A percentile compares a stretch with the other conserved stretches of the same genome.
Conservation (phyloP, 2,329 filamentous ascomycete species). For the Ceratocystis eucalypticola region DNA sequence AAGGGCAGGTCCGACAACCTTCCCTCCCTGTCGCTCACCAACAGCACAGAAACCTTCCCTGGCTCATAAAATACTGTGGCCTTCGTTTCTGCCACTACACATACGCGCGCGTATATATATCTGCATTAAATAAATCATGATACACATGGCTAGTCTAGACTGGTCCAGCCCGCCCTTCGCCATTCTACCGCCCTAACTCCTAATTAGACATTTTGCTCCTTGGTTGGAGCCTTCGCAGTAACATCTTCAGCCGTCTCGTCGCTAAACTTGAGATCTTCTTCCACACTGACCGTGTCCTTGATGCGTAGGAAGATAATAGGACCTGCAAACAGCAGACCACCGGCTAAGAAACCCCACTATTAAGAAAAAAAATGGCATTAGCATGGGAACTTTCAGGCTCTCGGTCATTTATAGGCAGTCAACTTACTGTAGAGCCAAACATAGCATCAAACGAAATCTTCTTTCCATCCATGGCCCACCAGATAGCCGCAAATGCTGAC, state of each 20-base stretch:
- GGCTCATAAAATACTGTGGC: too few relatives aligned
- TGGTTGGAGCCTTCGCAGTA: constrained; percentile 20
- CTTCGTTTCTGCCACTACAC: too few relatives aligned
- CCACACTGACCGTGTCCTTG: constrained; percentile 64
- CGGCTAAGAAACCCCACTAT: constrained; percentile 58
- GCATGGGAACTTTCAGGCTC: not conserved
- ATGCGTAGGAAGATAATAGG: constrained; percentile 71
- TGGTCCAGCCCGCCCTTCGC: not conserved
- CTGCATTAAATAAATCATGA: not conserved
- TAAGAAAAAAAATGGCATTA: constrained; percentile 33
- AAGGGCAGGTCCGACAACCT: too few relatives aligned
- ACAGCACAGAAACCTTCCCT: too few relatives aligned
- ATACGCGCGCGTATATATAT: too few relatives aligned
- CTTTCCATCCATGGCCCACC: constrained; percentile 54
- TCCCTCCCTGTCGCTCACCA: too few relatives aligned
- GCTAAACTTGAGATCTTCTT: constrained; percentile 72
- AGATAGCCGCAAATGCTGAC: constrained; percentile 70
- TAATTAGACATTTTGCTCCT: not conserved
- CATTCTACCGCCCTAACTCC: too few relatives aligned
- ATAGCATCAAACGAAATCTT: constrained; percentile 54
- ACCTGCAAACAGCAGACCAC: constrained; percentile 60
- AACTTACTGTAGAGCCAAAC: constrained; percentile 42
- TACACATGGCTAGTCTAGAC: not conserved
- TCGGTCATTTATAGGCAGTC: constrained; percentile 19
- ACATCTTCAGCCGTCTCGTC: constrained; percentile 73